Percentiles rank a stretch among this genome's conserved stretches.
Evolutionary conservation across 2,329 filamentous ascomycete species (phyloP).

Genomic region (Diaporthe aspalathi): DNA sequence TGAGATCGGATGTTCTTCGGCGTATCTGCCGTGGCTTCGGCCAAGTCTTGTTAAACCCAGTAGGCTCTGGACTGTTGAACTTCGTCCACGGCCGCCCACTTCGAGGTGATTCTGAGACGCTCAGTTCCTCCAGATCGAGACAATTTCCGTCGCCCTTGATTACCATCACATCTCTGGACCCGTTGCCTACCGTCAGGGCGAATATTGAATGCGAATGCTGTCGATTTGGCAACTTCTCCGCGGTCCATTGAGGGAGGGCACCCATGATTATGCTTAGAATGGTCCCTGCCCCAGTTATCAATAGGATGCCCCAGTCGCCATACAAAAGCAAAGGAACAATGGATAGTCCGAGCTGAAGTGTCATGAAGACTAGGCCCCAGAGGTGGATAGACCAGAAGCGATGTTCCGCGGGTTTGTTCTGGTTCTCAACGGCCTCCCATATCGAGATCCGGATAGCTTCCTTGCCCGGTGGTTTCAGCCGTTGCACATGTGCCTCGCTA

Average conservation of each 20-base stretch:
- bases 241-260: conserved; percentile 54
- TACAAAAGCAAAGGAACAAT: conserved; percentile 48
- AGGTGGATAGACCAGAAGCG: conserved; percentile 36
- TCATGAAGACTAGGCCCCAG: conserved; percentile 43
- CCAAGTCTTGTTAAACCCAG: neutral
- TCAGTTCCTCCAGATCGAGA: conserved; percentile 56
- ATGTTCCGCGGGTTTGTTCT: conserved; percentile 43
- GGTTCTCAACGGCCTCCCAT: conserved; percentile 41
- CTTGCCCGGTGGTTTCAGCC: neutral
- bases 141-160: conserved; percentile 49
- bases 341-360: conserved; percentile 50
- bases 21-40: neutral
- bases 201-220: conserved; percentile 45
- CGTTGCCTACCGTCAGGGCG: conserved; percentile 55
- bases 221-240: conserved; percentile 57
- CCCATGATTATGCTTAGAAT: conserved; percentile 51
- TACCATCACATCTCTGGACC: conserved; percentile 53
- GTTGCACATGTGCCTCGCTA: conserved; percentile 15
- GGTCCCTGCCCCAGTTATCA: conserved; percentile 53
- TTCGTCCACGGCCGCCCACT: conserved; percentile 33
- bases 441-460: conserved; percentile 42
- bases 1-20: neutral
- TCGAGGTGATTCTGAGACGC: conserved; percentile 38
- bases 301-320: conserved; percentile 53
- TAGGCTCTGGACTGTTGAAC: conserved; percentile 2